A percentile compares a stretch with the other conserved stretches of the same genome.
Evolutionary conservation across 805 yeast genomes (phyloP).

Genomic region (Zygotorulaspora sp.): DNA sequence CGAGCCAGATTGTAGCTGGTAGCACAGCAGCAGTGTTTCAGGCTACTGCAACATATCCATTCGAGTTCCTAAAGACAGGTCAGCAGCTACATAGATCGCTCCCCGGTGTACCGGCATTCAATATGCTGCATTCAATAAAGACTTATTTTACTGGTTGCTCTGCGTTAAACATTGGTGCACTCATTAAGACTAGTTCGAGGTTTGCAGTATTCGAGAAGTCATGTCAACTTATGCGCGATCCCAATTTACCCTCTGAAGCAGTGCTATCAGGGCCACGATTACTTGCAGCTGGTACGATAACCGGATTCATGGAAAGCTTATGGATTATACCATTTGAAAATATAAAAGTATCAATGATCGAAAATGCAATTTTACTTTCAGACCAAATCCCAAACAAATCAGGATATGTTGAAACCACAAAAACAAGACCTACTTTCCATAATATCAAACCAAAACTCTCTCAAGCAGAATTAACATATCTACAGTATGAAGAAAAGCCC

Average conservation of each 20-base stretch:
- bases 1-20: slow-evolving; percentile 27
- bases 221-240: slow-evolving; percentile 48
- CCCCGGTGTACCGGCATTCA: slow-evolving; percentile 34
- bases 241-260: slow-evolving; percentile 49
- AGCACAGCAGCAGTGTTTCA: slow-evolving; percentile 56
- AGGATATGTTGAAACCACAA: neutral
- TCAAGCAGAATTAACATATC: slow-evolving; percentile 31
- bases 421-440: slow-evolving; percentile 31
- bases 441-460: slow-evolving; percentile 22
- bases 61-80: slow-evolving; percentile 64
- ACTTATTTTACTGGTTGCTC: slow-evolving; percentile 56
- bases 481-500: slow-evolving; percentile 47
- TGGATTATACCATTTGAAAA: slow-evolving; percentile 90
- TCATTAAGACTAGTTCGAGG: slow-evolving; percentile 68
- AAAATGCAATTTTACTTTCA: slow-evolving; percentile 46
- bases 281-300: slow-evolving; percentile 77
- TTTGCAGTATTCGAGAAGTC: slow-evolving; percentile 71
- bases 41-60: slow-evolving; percentile 63
- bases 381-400: slow-evolving; percentile 3
- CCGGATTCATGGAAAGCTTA: slow-evolving; percentile 77
- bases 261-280: slow-evolving; percentile 72
- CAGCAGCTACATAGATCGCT: slow-evolving; percentile 51
- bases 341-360: slow-evolving; percentile 74
- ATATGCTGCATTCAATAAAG: slow-evolving; percentile 34
- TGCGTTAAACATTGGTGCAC: slow-evolving; percentile 69